Conservation (phyloP, 106 monocot species). For the Acorus calamus region DNA sequence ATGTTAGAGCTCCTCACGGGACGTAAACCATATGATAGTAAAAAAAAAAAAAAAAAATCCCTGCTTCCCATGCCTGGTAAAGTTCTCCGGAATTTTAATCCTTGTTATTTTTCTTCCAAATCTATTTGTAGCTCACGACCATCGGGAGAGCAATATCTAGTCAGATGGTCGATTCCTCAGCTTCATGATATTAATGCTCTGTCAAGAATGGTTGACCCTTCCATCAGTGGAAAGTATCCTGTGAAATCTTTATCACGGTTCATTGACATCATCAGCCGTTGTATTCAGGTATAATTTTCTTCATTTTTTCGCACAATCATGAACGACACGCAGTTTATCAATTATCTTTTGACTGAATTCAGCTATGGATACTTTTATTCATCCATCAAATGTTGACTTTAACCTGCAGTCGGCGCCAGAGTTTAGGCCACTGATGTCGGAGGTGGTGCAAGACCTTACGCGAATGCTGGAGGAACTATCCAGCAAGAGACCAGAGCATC, state of each 20-base stretch:
- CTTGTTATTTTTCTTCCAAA: too few relatives aligned
- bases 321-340: neutral
- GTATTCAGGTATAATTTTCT: slow-evolving; percentile 69
- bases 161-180: slow-evolving; percentile 91
- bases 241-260: slow-evolving; percentile 83
- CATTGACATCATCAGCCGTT: slow-evolving; percentile 93
- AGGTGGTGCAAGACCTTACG: slow-evolving; percentile 86
- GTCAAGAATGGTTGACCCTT: slow-evolving; percentile 85
- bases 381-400: neutral
- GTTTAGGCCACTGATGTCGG: slow-evolving; percentile 92
- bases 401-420: slow-evolving; percentile 69
- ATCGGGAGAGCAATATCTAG: slow-evolving; percentile 73
- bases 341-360: neutral
- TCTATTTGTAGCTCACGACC: slow-evolving; percentile 52
- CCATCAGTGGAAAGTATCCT: slow-evolving; percentile 48
- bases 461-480: slow-evolving; percentile 40
- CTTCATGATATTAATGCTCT: slow-evolving; percentile 74
- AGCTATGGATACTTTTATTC: neutral
- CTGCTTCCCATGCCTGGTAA: too few relatives aligned
- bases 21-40: slow-evolving; percentile 87
- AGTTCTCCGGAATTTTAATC: too few relatives aligned
- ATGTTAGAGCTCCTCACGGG: slow-evolving; percentile 96
- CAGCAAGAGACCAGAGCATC: too few relatives aligned
- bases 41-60: too few relatives aligned
- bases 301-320: neutral